Evolutionary conservation across 2,329 filamentous ascomycete genomes (phyloP), one percentile per base, ranked within the genome.

Genomic region (Fusarium dimerum): DNA sequence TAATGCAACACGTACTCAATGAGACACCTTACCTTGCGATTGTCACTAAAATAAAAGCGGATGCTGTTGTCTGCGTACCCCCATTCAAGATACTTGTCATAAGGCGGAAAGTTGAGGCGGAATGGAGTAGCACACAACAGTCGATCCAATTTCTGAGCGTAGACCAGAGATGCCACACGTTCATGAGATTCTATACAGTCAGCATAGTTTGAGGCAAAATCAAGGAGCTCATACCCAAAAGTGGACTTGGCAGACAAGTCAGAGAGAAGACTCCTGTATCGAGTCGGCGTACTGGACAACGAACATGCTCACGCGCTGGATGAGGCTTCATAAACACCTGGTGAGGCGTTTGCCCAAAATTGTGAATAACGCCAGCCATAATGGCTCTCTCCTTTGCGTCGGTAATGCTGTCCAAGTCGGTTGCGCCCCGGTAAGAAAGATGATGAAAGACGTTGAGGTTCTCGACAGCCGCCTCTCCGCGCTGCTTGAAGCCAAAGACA

Each of bases 321-420:
- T 99, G 94, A 12, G 88, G 80, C 52, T 88, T 87, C 42, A 85
- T 83, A 69, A 97, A 99, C 15, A 97, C 88, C 69, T 99, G 95
- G 63, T 95, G 89, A 2, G 95, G 94, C 2, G 95, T 99, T 70
- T 99, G 94, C 1, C 94, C 94, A 71, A 99, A 99, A 64, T 97
- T 97, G 72, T 99, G 93, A 63, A 99, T 97, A 61, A 97, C 96
- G 34, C 91, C 91, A 48, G 96, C 97, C 1, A 92, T 93, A 6
- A 93, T 90, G 7, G 92, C 79, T 41, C 92, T 83, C 71, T 97
- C 92, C 50, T 93, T 85, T 1, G 90, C 88, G 67, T 97, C 93
- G 8, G 87, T 85, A 54, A 99, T 97, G 47, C 86, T 87, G 69
- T 99, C 94, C 5, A 99, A 77, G 68, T 99, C 90, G 59, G 90